Conservation (phyloP, 768 basidiomycete genomes). For the Dendrothele bispora region DNA sequence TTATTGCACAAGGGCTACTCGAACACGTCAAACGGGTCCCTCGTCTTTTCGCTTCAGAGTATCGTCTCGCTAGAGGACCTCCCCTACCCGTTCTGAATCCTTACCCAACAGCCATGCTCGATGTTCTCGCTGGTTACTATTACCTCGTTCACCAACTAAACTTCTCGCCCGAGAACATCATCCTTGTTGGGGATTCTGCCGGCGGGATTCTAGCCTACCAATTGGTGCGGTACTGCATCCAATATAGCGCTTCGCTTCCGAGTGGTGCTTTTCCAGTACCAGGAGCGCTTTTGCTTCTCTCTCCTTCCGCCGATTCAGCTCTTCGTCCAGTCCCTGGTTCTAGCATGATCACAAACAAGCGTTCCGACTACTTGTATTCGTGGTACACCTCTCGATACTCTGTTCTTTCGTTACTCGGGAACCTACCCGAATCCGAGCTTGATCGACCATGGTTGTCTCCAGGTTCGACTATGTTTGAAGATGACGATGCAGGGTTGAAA, state of each 20-base stretch:
- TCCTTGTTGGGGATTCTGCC: slow-evolving; percentile 54
- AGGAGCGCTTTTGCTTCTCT: slow-evolving; percentile 32
- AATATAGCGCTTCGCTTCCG: not conserved
- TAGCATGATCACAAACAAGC: slow-evolving; percentile 11
- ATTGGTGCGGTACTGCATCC: slow-evolving; percentile 36
- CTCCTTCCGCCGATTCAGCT: slow-evolving; percentile 24
- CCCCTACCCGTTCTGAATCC: slow-evolving; percentile 31
- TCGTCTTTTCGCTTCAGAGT: too few species aligned
- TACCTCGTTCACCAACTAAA: slow-evolving; percentile 46
- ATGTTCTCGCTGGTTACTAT: slow-evolving; percentile 48
- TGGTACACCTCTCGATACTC: slow-evolving; percentile 5
- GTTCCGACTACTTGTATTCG: slow-evolving; percentile 4
- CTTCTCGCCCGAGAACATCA: slow-evolving; percentile 41
- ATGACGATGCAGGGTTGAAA: not conserved
- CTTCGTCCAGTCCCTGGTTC: not conserved
- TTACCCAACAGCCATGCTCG: slow-evolving; percentile 55
- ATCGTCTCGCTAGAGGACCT: slow-evolving; percentile 37
- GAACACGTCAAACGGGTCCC: too few species aligned
- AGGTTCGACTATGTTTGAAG: slow-evolving; percentile 8
- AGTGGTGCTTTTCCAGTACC: slow-evolving; percentile 15
- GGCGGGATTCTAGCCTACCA: slow-evolving; percentile 50
- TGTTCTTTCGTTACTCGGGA: slow-evolving; percentile 5
- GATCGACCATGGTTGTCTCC: slow-evolving; percentile 12
- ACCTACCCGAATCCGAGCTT: slow-evolving; percentile 6
- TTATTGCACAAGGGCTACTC: too few species aligned